These are phyloP conservation scores for Helichrysum umbraculigerum DNA, from an alignment of 129 eudicot genomes.

Conservation along the genomic window DNA sequence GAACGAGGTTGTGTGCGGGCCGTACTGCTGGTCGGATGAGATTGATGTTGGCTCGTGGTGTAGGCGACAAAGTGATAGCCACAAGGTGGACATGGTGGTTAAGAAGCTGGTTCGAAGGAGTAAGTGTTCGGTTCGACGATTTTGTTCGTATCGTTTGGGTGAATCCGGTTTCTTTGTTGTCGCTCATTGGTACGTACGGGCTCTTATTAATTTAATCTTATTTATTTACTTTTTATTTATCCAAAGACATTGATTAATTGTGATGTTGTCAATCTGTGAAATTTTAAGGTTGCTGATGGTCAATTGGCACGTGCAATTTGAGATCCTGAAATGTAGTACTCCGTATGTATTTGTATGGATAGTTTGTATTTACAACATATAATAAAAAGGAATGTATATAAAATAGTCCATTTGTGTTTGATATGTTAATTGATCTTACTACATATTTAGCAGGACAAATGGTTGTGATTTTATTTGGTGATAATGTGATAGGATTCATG, in stretches of 20 bases:
- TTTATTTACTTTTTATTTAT: not conserved
- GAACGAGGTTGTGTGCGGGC: slow-evolving; percentile 37
- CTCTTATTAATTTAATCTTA: no score
- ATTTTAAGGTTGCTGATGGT: no score
- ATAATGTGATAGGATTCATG: no score
- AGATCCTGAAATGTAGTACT: not conserved
- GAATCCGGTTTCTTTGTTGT: slow-evolving; percentile 35
- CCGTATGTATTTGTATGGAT: no score
- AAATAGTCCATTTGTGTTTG: no score
- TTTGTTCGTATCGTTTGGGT: slow-evolving; percentile 34
- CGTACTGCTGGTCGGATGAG: slow-evolving; percentile 40
- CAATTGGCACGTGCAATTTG: no score
- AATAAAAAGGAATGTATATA: no score
- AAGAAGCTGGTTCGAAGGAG: slow-evolving; percentile 38
- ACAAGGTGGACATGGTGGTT: slow-evolving; percentile 30
- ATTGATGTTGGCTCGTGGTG: slow-evolving; percentile 37
- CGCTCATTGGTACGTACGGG: slow-evolving; percentile 29
- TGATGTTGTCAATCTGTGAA: not conserved
- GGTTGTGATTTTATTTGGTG: no score
- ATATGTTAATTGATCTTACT: no score
- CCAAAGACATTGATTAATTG: not conserved
- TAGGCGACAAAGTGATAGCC: slow-evolving; percentile 2
- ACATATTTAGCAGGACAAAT: no score
- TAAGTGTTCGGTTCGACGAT: slow-evolving; percentile 23
- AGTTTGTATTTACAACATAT: no score